These are phyloP conservation scores for Trichophyton mentagrophytes DNA, from an alignment of 2,329 filamentous ascomycete genomes.

Conservation along the genomic window DNA sequence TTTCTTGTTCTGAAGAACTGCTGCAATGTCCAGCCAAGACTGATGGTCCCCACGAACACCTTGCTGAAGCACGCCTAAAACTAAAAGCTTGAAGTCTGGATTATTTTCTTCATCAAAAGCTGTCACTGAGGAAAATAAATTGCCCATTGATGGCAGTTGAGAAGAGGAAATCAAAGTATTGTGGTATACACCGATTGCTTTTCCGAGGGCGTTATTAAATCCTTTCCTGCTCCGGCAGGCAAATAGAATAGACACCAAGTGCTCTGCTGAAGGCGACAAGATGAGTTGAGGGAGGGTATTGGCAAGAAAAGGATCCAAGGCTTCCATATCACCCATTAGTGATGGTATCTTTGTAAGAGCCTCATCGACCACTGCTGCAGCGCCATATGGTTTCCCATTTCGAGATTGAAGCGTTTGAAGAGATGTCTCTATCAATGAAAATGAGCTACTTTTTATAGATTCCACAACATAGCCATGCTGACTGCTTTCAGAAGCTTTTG, in stretches of 20 bases:
- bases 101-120: conserved; percentile 26
- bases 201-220: conserved; percentile 30
- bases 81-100: conserved; percentile 23
- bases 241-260: conserved; percentile 54
- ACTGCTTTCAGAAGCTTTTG: conserved; percentile 15
- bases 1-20: conserved; percentile 28
- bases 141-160: conserved; percentile 26
- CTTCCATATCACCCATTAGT: conserved; percentile 28
- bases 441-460: conserved; percentile 26
- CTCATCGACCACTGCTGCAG: conserved; percentile 45
- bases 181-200: conserved; percentile 24
- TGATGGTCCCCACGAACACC: conserved; percentile 25
- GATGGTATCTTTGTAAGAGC: conserved; percentile 35
- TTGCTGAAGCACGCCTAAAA: conserved; percentile 25
- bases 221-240: conserved; percentile 36
- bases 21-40: conserved; percentile 29
- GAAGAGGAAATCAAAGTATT: conserved; percentile 22
- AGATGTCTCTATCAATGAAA: conserved; percentile 35
- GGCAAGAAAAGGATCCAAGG: conserved; percentile 42
- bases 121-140: conserved; percentile 27
- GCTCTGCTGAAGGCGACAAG: conserved; percentile 53
- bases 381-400: conserved; percentile 56
- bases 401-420: conserved; percentile 39
- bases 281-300: conserved; percentile 48
- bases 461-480: conserved; percentile 21